Percentiles rank a stretch among this genome's conserved stretches.
Evolutionary conservation across 1,139 yeast genomes (phyloP).

Genomic region (Diutina scorzettiae): DNA sequence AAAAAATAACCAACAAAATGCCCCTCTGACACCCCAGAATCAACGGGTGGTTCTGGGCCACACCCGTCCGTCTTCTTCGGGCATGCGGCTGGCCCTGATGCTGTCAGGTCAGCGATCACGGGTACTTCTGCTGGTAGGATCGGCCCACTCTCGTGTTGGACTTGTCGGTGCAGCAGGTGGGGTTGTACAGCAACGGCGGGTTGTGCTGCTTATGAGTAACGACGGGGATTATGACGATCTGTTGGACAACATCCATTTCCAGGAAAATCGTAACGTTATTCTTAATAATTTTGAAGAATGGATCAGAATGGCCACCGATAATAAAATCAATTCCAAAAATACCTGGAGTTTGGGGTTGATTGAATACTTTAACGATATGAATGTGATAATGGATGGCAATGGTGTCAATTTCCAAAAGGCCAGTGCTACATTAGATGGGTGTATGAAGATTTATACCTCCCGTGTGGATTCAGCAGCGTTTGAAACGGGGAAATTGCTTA

Average conservation of each 20-base stretch:
- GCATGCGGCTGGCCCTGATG: background rate
- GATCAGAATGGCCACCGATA: slow-evolving; percentile 84
- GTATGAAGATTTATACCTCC: slow-evolving; percentile 73
- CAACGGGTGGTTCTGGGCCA: slow-evolving; percentile 4
- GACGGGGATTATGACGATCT: background rate
- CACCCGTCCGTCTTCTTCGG: too few species aligned
- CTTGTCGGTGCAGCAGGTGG: slow-evolving; percentile 2
- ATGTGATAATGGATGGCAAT: slow-evolving; percentile 48
- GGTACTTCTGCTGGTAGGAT: slow-evolving; percentile 1
- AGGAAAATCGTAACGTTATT: slow-evolving; percentile 33
- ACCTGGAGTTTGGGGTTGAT: slow-evolving; percentile 51
- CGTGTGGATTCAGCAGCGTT: slow-evolving; percentile 88
- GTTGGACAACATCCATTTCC: slow-evolving; percentile 20
- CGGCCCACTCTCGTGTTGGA: background rate
- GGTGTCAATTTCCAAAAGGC: slow-evolving; percentile 62
- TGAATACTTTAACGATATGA: slow-evolving; percentile 69
- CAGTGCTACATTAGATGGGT: slow-evolving; percentile 72
- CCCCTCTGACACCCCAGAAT: background rate
- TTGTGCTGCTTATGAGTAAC: slow-evolving; percentile 2
- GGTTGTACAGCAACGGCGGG: background rate
- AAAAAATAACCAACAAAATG: background rate
- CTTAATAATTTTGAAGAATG: slow-evolving; percentile 72
- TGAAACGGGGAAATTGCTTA: slow-evolving; percentile 76
- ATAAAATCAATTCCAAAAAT: slow-evolving; percentile 56
- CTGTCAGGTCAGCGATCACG: slow-evolving; percentile 1